Conservation (phyloP, 164 flowering plant genomes). For the Nymphaea thermarum region DNA sequence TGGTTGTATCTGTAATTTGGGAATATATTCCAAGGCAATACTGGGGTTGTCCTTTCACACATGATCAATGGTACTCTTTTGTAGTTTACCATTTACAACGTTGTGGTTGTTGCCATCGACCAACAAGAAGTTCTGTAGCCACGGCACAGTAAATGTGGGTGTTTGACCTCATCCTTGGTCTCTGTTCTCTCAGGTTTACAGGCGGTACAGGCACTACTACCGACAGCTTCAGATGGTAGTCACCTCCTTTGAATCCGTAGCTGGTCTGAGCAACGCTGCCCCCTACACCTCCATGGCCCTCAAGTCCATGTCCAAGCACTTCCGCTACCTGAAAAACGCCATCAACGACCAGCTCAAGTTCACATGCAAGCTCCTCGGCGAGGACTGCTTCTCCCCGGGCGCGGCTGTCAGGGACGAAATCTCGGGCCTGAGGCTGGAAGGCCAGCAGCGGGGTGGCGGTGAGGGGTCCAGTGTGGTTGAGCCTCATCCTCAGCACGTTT, state of each 20-base stretch:
- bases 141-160: not conserved
- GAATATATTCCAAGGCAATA: not conserved
- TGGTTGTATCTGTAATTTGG: not conserved
- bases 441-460: slow-evolving; percentile 23
- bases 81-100: not conserved
- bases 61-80: not conserved
- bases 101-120: not conserved
- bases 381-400: slow-evolving; percentile 8
- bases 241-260: slow-evolving; percentile 71
- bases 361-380: slow-evolving; percentile 23
- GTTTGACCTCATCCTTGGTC: not conserved
- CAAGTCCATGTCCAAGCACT: slow-evolving; percentile 63
- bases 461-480: slow-evolving; percentile 31
- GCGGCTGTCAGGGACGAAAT: slow-evolving; percentile 18
- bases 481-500: slow-evolving; percentile 41
- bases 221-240: slow-evolving; percentile 70
- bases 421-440: slow-evolving; percentile 19
- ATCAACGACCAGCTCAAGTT: slow-evolving; percentile 56
- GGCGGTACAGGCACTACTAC: slow-evolving; percentile 65
- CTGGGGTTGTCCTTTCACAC: not conserved
- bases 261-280: slow-evolving; percentile 68
- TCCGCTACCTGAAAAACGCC: slow-evolving; percentile 51
- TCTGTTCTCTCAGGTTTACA: slow-evolving; percentile 36
- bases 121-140: not conserved
- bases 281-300: slow-evolving; percentile 58